phyloP scores from a whole-genome alignment of 2,329 filamentous ascomycete species.

The Penicillium crustosum region DNA sequence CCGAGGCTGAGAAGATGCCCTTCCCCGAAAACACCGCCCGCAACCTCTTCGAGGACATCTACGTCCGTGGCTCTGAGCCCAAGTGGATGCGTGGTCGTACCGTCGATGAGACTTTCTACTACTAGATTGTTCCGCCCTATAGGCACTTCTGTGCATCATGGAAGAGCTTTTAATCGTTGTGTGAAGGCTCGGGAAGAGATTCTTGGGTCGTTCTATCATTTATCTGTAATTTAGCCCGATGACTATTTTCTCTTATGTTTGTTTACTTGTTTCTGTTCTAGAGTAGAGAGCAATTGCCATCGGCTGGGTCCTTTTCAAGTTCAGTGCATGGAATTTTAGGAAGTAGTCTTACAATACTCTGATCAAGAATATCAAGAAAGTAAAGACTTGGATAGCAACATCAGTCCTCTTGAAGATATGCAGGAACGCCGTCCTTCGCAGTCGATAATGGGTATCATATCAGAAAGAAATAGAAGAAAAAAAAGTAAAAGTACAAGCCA shows the following conservation, averaged over 20 bases:
- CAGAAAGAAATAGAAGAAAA: neutral
- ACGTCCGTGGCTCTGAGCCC: slow-evolving; percentile 84
- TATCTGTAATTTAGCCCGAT: slow-evolving; percentile 43
- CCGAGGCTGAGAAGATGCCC: slow-evolving; percentile 83
- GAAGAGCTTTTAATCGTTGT: slow-evolving; percentile 17
- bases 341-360: neutral
- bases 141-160: slow-evolving; percentile 11
- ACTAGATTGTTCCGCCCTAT: slow-evolving; percentile 43
- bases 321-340: neutral
- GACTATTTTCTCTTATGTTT: slow-evolving; percentile 31
- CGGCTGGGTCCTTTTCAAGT: slow-evolving; percentile 8
- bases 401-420: neutral
- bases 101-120: slow-evolving; percentile 89
- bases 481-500: neutral
- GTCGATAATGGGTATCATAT: slow-evolving; percentile 24
- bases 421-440: neutral
- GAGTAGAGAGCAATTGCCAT: slow-evolving; percentile 29
- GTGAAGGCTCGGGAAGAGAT: slow-evolving; percentile 11
- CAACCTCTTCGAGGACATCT: slow-evolving; percentile 96
- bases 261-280: slow-evolving; percentile 26
- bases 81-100: slow-evolving; percentile 83
- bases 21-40: slow-evolving; percentile 73
- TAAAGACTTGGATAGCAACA: neutral
- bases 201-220: slow-evolving; percentile 28
- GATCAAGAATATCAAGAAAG: neutral